These are phyloP conservation scores for Sporothrix mexicana DNA, from an alignment of 2,329 filamentous ascomycete species.

Conservation along the genomic window DNA sequence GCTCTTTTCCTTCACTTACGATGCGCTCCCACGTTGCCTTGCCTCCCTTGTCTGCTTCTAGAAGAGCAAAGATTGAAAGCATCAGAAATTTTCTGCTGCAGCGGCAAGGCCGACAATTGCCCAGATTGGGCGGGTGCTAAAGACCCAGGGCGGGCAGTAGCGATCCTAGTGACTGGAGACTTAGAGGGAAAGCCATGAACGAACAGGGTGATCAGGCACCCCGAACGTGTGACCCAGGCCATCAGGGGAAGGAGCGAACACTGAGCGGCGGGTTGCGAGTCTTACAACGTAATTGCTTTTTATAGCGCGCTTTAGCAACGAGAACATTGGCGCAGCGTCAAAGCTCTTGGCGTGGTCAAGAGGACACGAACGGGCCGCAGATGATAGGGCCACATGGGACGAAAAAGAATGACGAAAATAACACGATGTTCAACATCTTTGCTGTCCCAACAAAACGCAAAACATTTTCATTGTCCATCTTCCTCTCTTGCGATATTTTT, in stretches of 20 bases:
- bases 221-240: constrained; percentile 20
- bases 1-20: not conserved
- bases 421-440: not conserved
- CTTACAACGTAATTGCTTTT: not conserved
- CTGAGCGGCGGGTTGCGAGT: constrained; percentile 1
- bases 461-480: not conserved
- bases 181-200: not conserved
- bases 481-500: not conserved
- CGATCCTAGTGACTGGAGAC: constrained; percentile 10
- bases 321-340: constrained; percentile 6
- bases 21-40: not conserved
- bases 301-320: not conserved
- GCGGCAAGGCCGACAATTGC: constrained; percentile 29
- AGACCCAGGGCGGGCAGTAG: constrained; percentile 18
- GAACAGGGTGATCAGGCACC: constrained; percentile 17
- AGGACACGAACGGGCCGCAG: not conserved
- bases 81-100: constrained; percentile 30
- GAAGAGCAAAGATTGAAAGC: not conserved
- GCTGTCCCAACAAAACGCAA: not conserved
- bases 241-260: not conserved
- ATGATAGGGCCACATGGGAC: constrained; percentile 20
- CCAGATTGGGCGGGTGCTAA: constrained; percentile 20
- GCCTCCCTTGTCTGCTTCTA: constrained; percentile 1
- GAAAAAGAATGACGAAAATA: not conserved
- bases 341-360: constrained; percentile 4